Evolutionary conservation across 257 asterid genomes (phyloP).

Genomic region (Nicotiana sylvestris): DNA sequence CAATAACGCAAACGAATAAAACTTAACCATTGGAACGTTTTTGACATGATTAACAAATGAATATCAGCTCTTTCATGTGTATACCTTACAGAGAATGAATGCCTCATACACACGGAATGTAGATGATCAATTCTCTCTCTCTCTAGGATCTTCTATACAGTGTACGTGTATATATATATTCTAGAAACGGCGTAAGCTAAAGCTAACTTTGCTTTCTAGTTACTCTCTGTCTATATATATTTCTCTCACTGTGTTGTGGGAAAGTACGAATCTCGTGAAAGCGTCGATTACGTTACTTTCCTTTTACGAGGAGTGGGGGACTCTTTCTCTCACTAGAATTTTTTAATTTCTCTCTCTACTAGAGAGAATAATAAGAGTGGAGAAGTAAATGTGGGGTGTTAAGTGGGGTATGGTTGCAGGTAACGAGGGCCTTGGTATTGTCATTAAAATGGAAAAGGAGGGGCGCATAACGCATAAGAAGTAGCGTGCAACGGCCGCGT

Average conservation of each 20-base stretch:
- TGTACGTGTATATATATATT: not conserved
- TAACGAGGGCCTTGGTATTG: slow-evolving; percentile 11
- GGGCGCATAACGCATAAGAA: not conserved
- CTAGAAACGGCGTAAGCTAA: slow-evolving; percentile 1
- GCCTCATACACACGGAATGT: slow-evolving; percentile 15
- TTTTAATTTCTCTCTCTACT: not conserved
- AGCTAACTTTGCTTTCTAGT: slow-evolving; percentile 36
- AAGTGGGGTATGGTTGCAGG: slow-evolving; percentile 4
- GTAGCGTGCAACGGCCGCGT: slow-evolving; percentile 22
- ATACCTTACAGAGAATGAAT: slow-evolving; percentile 14
- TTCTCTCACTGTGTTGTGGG: not conserved
- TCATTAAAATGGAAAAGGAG: not conserved
- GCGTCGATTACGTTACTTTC: slow-evolving; percentile 36
- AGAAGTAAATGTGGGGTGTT: not conserved
- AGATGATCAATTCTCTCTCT: slow-evolving; percentile 19
- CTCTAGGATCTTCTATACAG: slow-evolving; percentile 8
- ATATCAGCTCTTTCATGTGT: not conserved
- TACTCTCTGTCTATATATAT: slow-evolving; percentile 31
- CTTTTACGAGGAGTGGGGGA: slow-evolving; percentile 12
- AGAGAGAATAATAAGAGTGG: not conserved
- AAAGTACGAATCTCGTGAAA: slow-evolving; percentile 52
- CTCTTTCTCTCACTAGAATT: slow-evolving; percentile 5
- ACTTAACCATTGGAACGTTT: not conserved
- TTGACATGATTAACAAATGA: not conserved
- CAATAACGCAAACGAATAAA: not conserved